Base-by-base conservation (phyloP, 2,329 filamentous ascomycete genomes). In the Grosmannia huntii region DNA sequence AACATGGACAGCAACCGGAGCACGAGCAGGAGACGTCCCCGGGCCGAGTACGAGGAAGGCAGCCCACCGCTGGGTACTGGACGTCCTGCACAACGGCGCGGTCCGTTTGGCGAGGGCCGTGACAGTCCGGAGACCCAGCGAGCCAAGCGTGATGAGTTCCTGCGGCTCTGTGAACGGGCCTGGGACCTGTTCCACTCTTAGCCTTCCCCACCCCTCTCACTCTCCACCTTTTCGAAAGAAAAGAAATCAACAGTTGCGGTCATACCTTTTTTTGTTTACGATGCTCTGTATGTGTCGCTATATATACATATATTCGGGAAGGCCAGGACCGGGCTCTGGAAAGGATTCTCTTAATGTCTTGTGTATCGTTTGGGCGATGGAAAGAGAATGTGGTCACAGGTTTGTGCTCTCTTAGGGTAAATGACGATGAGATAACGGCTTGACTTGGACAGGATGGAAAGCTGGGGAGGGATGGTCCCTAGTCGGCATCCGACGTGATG, bases 141-240 rank as follows among this genome's bases (percentile, higher is more conserved):
- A 65, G 85, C 82, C 67, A 97, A 97, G 82, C 90, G 90, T 69
- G 90, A 96, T 50, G 90, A 96, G 70, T 99, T 99, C 68, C 76
- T 99, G 63, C 77, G 81, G 58, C 75, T 97, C 55, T 96, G 92
- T 69, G 84, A 89, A 64, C 80, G 89, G 67, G 94, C 94, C 10
- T 99, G 94, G 94, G 94, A 99, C 74, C 73, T 99, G 31, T 96
- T 97, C 72, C 94, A 97, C 75, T 96, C 90, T 62, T 96, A 74
- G 82, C 19, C 54, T 28, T 25, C 27, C 25, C 48, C 14, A 31
- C 5, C 33, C 19, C 46, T 25, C n/a, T 49, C 46, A 49, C n/a
- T 49, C 46, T 25, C 46, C 21, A 50, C 23, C 12, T 21, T 27
- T 21, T 21, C 19, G 5, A 53, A 36, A 38, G 25, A 19, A 31